A percentile compares a stretch with the other conserved stretches of the same genome.
phyloP scores from a whole-genome alignment of 768 basidiomycete genomes.

The Boletus vermiculosoides region DNA sequence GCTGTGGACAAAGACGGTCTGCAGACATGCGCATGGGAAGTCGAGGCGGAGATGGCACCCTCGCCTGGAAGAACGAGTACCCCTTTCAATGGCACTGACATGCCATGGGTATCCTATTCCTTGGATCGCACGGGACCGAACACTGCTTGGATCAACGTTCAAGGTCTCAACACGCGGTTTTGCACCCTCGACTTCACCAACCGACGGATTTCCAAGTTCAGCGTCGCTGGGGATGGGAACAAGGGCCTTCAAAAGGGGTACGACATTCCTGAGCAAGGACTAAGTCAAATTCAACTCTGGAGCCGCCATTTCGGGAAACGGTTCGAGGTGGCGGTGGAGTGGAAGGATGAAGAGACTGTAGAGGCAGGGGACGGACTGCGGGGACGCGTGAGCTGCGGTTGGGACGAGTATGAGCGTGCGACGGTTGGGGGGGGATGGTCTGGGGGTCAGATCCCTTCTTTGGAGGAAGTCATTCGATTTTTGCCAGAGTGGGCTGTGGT shows the following conservation, averaged over 20 bases:
- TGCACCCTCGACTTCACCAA: constrained; percentile 61
- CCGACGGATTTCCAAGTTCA: constrained; percentile 41
- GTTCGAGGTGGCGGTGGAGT: constrained; percentile 54
- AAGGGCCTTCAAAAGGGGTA: constrained; percentile 43
- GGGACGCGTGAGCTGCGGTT: constrained; percentile 60
- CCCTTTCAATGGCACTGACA: not conserved
- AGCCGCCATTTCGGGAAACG: constrained; percentile 55
- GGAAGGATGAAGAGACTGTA: constrained; percentile 31
- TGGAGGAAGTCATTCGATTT: constrained; percentile 63
- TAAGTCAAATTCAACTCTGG: constrained; percentile 52
- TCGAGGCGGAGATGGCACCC: constrained; percentile 34
- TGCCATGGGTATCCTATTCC: constrained; percentile 45
- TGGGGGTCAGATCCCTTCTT: constrained; percentile 58
- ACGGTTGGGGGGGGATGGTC: constrained; percentile 44
- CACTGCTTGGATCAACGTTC: constrained; percentile 48
- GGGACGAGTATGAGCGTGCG: constrained; percentile 66
- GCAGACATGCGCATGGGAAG: constrained; percentile 49
- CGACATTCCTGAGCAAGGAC: constrained; percentile 35
- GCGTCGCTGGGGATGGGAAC: constrained; percentile 37
- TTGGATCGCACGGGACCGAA: constrained; percentile 41
- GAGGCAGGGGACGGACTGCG: constrained; percentile 13
- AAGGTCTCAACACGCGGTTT: constrained; percentile 59
- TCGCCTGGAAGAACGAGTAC: constrained; percentile 33
- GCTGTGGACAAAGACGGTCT: constrained; percentile 36
- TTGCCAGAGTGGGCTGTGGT: constrained; percentile 68